Evolutionary conservation across 2,329 filamentous ascomycete species (phyloP).

Genomic region (Fusarium verrucosum): DNA sequence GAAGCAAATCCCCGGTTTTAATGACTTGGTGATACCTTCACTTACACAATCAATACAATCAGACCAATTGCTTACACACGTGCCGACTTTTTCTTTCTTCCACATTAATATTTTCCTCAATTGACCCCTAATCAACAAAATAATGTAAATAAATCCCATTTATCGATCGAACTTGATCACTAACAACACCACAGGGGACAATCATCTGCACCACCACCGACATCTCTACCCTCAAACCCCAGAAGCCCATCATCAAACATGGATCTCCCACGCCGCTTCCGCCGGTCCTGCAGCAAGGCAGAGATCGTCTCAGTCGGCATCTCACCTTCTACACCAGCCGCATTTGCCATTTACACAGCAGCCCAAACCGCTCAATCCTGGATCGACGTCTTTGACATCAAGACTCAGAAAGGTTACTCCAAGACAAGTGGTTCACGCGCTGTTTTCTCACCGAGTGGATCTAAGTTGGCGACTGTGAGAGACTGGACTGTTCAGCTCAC

Average conservation of each 20-base stretch:
- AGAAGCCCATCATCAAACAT: slow-evolving; percentile 16
- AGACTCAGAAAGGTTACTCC: slow-evolving; percentile 41
- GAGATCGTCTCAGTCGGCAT: slow-evolving; percentile 49
- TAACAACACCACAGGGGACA: slow-evolving; percentile 31
- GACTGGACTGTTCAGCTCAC: slow-evolving; percentile 47
- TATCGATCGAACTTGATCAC: background rate
- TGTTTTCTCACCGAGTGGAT: slow-evolving; percentile 40
- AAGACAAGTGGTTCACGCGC: slow-evolving; percentile 48
- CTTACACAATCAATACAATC: background rate
- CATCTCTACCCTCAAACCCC: background rate
- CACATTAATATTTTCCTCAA: background rate
- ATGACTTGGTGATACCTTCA: slow-evolving; percentile 1
- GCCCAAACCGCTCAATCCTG: slow-evolving; percentile 47
- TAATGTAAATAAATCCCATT: slow-evolving; percentile 32
- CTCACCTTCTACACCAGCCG: slow-evolving; percentile 39
- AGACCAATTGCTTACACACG: background rate
- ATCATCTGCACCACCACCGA: slow-evolving; percentile 10
- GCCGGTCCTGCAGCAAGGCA: slow-evolving; percentile 42
- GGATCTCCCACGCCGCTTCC: slow-evolving; percentile 43
- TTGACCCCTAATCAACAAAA: background rate
- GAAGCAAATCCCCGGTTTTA: slow-evolving; percentile 6
- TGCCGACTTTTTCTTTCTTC: background rate
- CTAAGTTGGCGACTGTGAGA: slow-evolving; percentile 45
- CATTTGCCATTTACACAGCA: slow-evolving; percentile 47
- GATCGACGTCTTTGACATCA: slow-evolving; percentile 50